Conservation (phyloP, 2,329 filamentous ascomycete species). For the Clonostachys solani region DNA sequence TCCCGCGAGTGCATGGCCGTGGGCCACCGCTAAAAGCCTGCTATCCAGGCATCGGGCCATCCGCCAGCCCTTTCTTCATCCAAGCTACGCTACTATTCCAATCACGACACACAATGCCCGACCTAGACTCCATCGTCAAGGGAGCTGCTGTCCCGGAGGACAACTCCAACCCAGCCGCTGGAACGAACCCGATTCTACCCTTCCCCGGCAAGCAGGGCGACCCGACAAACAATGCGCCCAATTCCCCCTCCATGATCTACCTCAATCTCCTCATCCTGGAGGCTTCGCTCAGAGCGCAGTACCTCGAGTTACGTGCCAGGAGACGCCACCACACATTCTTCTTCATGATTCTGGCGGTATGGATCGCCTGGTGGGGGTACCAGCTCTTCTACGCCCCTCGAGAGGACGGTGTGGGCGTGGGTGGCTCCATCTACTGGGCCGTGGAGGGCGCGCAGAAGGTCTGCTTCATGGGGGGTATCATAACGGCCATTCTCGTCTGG, state of each 20-base stretch:
- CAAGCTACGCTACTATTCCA: conserved; percentile 6
- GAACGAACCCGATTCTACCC: conserved; percentile 32
- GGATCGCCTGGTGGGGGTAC: conserved; percentile 84
- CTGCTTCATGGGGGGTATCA: conserved; percentile 83
- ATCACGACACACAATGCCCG: conserved; percentile 49
- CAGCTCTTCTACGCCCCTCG: conserved; percentile 92
- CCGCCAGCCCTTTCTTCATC: background rate
- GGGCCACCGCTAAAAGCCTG: background rate
- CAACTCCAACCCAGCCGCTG: conserved; percentile 34
- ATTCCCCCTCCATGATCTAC: conserved; percentile 92
- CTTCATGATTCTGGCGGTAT: conserved; percentile 70
- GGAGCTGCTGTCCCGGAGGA: conserved; percentile 63
- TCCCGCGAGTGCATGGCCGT: background rate
- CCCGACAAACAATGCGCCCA: conserved; percentile 78
- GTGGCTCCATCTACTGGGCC: conserved; percentile 94
- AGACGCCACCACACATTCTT: conserved; percentile 93
- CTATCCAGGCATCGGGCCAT: background rate
- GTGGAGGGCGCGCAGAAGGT: conserved; percentile 88
- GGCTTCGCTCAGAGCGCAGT: conserved; percentile 87
- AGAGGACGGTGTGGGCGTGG: conserved; percentile 86
- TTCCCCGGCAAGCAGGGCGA: conserved; percentile 51
- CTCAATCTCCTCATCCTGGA: conserved; percentile 97
- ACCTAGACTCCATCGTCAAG: conserved; percentile 88
- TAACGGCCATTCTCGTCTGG: conserved; percentile 86
- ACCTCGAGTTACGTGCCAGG: conserved; percentile 82